These are phyloP conservation scores for Bonnemaisonia californica DNA, from an alignment of 31 red algal species.

Conservation along the genomic window DNA sequence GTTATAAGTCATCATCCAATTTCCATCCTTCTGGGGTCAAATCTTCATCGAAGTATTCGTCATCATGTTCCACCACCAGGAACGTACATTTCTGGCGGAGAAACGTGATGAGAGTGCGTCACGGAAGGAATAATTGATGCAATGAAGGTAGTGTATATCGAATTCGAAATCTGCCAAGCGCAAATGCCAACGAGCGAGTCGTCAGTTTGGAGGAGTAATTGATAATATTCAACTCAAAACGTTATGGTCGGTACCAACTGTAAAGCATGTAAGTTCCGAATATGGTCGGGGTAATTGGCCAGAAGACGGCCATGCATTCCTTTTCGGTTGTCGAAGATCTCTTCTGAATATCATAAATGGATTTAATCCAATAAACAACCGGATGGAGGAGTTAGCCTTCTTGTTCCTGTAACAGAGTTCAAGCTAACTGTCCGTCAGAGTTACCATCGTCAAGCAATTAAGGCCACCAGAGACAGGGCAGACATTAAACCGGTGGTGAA, in stretches of 20 bases:
- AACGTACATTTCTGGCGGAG: no score
- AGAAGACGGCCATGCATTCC: conserved; percentile 4
- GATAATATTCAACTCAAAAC: background rate
- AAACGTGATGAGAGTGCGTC: background rate
- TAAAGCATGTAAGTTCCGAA: background rate
- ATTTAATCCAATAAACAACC: background rate
- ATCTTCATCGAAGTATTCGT: no score
- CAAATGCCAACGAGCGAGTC: conserved; percentile 9
- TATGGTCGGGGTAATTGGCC: background rate
- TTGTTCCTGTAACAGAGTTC: background rate
- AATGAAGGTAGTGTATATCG: background rate
- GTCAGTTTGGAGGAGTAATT: background rate
- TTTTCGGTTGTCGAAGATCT: background rate
- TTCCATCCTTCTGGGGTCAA: no score
- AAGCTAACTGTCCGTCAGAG: background rate
- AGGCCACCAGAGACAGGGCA: no score
- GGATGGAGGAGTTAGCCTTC: background rate
- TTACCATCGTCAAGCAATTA: conserved; percentile 27
- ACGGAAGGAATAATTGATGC: background rate
- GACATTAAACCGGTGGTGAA: no score
- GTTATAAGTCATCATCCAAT: no score
- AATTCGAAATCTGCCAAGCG: conserved; percentile 13
- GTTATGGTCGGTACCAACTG: background rate
- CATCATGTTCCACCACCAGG: no score
- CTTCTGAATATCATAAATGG: background rate